Base-by-base conservation (phyloP, 2,329 filamentous ascomycete genomes). In the Pseudocercospora musae region DNA sequence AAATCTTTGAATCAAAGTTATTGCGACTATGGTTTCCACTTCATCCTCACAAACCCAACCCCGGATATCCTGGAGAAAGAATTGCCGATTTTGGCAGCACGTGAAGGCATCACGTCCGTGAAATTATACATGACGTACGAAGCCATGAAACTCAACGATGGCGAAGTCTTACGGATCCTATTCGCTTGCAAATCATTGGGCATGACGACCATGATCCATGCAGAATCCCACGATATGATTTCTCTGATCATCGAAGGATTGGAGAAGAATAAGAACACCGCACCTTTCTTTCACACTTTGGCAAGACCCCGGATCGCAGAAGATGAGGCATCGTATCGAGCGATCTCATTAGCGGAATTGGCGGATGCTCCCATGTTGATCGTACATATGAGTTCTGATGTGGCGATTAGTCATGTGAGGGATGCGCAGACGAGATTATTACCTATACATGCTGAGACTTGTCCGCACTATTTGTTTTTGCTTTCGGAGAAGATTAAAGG, bases 1-100 rank as follows among this genome's bases (percentile, higher is more conserved):
- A 75, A 78, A 18, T 79, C 84, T 0, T 66, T 62, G 1, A 77
- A 74, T 13, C 79, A 81, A 46, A 78, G 76, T 60, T 85, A 84
- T 69, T 81, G 81, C 66, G 84, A 87, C 72, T 87, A 87, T 69
- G 80, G 81, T 2, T 82, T 85, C 64, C 84, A 86, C 67, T 72
- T 83, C 60, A 78, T 84, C 31, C 74, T 84, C 31, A 77, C 78
- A 0, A 81, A 83, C 62, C 80, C 81, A 0, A 77, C 72, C 0
- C 66, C 72, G 0, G 57, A 73, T 9, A 78, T 80, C 10, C 73
- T 83, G 0, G 63, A 71, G 1, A 70, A 72, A 0, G 81, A 83
- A 64, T 70, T 82, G 31, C 76, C 78, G 0, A 63, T 73, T 15
- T 66, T 82, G 15, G 76, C 74, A 2, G 59, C 74, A 3, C 59